Conservation (phyloP, 495 filamentous ascomycete species). For the Glonium stellatum region DNA sequence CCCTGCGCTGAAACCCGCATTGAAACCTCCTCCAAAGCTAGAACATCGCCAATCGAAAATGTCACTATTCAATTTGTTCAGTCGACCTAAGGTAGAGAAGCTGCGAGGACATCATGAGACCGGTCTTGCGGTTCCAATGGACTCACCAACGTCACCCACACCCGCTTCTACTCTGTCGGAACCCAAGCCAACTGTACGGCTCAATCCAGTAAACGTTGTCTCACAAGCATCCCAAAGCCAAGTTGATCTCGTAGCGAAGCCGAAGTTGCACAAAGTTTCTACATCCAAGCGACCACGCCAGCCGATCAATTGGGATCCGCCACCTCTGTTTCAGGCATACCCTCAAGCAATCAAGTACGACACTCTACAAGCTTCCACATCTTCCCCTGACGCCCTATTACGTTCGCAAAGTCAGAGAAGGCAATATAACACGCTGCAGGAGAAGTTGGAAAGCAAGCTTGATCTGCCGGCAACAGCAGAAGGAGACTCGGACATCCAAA, state of each 20-base stretch:
- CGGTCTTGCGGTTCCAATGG: constrained; percentile 29
- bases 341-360: constrained; percentile 67
- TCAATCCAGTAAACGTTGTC: constrained; percentile 8
- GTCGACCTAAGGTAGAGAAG: constrained; percentile 38
- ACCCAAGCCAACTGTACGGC: constrained; percentile 19
- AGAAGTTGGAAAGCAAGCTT: constrained; percentile 32
- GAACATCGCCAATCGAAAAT: constrained; percentile 33
- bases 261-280: constrained; percentile 14
- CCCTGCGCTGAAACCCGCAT: neutral
- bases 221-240: neutral
- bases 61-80: constrained; percentile 40
- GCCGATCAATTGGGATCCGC: constrained; percentile 55
- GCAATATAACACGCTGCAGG: constrained; percentile 39
- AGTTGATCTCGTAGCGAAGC: constrained; percentile 12
- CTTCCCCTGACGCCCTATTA: constrained; percentile 55
- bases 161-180: constrained; percentile 4
- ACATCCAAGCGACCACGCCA: constrained; percentile 7
- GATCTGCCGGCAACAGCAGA: constrained; percentile 33
- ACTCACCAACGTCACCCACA: constrained; percentile 11
- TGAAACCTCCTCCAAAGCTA: constrained; percentile 17
- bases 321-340: constrained; percentile 85
- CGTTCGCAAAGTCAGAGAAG: constrained; percentile 50
- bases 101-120: constrained; percentile 34
- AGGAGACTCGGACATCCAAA: constrained; percentile 30
- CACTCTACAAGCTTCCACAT: constrained; percentile 42